Percentiles rank a stretch among this genome's conserved stretches.
Evolutionary conservation across 164 flowering plant species (phyloP).

Genomic region (Dillenia suffruticosa): DNA sequence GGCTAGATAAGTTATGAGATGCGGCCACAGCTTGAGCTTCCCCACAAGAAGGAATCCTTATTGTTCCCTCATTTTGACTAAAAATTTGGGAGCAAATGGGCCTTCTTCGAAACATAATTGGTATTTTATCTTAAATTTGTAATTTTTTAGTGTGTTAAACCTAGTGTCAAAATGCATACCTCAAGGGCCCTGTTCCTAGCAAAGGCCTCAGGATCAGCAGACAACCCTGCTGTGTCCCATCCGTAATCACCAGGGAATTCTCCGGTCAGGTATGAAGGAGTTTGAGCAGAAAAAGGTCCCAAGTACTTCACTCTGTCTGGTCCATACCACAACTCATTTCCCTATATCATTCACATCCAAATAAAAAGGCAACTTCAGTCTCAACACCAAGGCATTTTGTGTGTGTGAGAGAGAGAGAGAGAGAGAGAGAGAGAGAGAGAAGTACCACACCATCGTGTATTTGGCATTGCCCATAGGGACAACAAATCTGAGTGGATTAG

Average conservation of each 20-base stretch:
- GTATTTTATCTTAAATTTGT: too few species aligned
- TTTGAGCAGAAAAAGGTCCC: conserved; percentile 97
- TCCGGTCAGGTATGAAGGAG: conserved; percentile 86
- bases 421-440: conserved; percentile 1
- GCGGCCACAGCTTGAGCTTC: too few species aligned
- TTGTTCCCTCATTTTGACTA: too few species aligned
- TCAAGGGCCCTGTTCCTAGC: conserved; percentile 95
- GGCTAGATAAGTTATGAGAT: too few species aligned
- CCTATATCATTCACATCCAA: conserved; percentile 22
- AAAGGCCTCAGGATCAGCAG: conserved; percentile 96
- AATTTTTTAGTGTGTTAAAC: too few species aligned
- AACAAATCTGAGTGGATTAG: conserved; percentile 64
- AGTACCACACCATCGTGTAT: conserved; percentile 59
- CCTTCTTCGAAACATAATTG: too few species aligned
- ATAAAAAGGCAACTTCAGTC: not conserved
- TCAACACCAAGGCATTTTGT: not conserved
- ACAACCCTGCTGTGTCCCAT: conserved; percentile 94
- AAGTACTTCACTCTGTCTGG: conserved; percentile 92
- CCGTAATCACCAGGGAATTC: conserved; percentile 97
- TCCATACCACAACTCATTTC: conserved; percentile 86
- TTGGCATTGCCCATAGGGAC: conserved; percentile 60
- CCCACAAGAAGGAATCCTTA: too few species aligned
- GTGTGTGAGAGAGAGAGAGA: not conserved
- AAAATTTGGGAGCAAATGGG: too few species aligned
- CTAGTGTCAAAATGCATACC: conserved; percentile 24